These are phyloP conservation scores for Brettanomyces naardenensis DNA, from an alignment of 805 yeast genomes.

Conservation along the genomic window DNA sequence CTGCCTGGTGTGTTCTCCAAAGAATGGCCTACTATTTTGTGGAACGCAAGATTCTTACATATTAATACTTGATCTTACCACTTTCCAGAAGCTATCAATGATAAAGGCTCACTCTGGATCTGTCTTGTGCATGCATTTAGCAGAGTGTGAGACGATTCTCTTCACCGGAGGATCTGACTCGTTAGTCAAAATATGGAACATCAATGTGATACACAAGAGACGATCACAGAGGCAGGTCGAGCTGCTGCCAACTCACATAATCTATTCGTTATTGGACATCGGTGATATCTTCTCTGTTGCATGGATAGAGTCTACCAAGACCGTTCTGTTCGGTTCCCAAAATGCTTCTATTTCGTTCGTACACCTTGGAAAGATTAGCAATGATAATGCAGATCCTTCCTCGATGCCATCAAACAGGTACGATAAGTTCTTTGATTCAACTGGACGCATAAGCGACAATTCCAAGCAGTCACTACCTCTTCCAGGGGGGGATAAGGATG, in stretches of 20 bases:
- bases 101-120: conserved; percentile 63
- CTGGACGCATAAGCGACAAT: conserved; percentile 32
- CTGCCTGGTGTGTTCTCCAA: conserved; percentile 58
- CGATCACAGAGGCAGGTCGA: conserved; percentile 1
- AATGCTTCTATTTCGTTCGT: conserved; percentile 84
- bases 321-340: conserved; percentile 82
- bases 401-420: conserved; percentile 59
- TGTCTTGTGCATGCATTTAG: conserved; percentile 60
- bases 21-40: conserved; percentile 56
- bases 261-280: conserved; percentile 78
- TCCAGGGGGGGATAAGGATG: conserved; percentile 12
- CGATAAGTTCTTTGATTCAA: conserved; percentile 84
- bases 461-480: conserved; percentile 12
- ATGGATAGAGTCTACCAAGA: conserved; percentile 51
- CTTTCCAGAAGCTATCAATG: conserved; percentile 47
- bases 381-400: conserved; percentile 22
- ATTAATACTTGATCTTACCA: conserved; percentile 56
- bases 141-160: conserved; percentile 46
- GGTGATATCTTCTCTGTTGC: conserved; percentile 88
- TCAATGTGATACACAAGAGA: conserved; percentile 26
- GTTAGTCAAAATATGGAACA: conserved; percentile 76
- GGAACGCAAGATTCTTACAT: conserved; percentile 88
- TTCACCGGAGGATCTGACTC: conserved; percentile 91
- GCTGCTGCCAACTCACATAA: conserved; percentile 46
- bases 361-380: conserved; percentile 23